Evolutionary conservation across 2,329 filamentous ascomycete species (phyloP).

Genomic region (Domatiomyces catenatus): DNA sequence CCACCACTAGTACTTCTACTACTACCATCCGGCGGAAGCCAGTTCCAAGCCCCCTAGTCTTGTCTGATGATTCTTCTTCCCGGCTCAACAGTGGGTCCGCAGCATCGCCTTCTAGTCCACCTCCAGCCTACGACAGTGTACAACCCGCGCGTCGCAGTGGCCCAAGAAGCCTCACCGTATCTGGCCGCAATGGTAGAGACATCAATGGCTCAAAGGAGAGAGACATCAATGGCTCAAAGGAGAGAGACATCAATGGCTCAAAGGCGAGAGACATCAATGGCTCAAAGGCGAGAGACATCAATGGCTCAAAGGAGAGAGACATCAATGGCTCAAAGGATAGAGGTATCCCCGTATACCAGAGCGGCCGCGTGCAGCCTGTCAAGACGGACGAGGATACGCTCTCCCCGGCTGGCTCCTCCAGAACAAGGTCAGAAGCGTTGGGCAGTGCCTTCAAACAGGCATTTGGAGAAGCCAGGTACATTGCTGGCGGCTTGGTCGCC

Average conservation of each 20-base stretch:
- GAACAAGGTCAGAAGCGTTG: not conserved
- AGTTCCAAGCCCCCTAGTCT: not conserved
- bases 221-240: too few species aligned
- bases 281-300: too few species aligned
- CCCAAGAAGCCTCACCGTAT: not conserved
- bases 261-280: too few species aligned
- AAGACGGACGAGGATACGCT: not conserved
- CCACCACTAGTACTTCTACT: too few species aligned
- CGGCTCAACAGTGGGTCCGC: not conserved
- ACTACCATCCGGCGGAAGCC: not conserved
- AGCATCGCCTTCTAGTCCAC: not conserved
- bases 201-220: too few species aligned
- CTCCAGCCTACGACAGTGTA: not conserved
- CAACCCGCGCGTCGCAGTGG: not conserved
- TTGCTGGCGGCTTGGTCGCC: conserved; percentile 48
- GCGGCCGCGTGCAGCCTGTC: too few species aligned
- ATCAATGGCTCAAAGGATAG: too few species aligned
- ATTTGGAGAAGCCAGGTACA: conserved; percentile 43
- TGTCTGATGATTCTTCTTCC: not conserved
- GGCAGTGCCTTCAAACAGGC: conserved; percentile 18
- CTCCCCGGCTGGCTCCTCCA: not conserved
- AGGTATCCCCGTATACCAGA: not conserved
- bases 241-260: too few species aligned
- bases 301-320: too few species aligned
- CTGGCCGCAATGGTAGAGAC: not conserved